phyloP scores from a whole-genome alignment of 2,329 filamentous ascomycete genomes.

The Aureobasidium vineae region DNA sequence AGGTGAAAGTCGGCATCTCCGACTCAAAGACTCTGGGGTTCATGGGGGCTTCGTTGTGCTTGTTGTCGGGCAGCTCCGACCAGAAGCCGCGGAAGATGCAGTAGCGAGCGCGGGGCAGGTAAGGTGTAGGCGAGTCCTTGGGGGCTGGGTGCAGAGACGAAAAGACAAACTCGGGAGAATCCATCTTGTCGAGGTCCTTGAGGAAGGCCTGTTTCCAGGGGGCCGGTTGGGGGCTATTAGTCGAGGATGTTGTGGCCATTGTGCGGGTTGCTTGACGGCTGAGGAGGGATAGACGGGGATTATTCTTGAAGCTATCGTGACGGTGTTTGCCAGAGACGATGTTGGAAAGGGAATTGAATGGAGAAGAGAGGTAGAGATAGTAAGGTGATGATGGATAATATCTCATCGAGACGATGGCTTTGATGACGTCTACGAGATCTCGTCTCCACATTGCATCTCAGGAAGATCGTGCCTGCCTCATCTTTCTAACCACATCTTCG shows the following conservation, averaged over 20 bases:
- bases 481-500: background rate
- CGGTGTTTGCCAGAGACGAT: conserved; percentile 26
- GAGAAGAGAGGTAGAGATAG: background rate
- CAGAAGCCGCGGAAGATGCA: conserved; percentile 87
- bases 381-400: background rate
- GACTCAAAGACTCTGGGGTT: conserved; percentile 72
- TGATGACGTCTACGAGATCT: conserved; percentile 20
- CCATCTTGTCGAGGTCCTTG: conserved; percentile 50
- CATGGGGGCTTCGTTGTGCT: conserved; percentile 66
- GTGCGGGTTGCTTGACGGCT: conserved; percentile 38
- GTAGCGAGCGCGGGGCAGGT: conserved; percentile 63
- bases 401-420: conserved; percentile 1
- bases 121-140: conserved; percentile 41
- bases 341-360: background rate
- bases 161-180: conserved; percentile 52
- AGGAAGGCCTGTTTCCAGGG: conserved; percentile 55
- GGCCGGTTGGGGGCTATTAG: conserved; percentile 42
- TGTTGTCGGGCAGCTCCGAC: conserved; percentile 68
- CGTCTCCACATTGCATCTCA: conserved; percentile 11
- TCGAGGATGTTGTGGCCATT: conserved; percentile 48
- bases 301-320: conserved; percentile 43
- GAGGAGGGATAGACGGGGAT: conserved; percentile 42
- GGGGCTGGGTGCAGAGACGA: conserved; percentile 50
- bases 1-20: conserved; percentile 80
- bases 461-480: background rate